Base-by-base conservation (phyloP, 495 filamentous ascomycete genomes). In the Pyronema domesticum region DNA sequence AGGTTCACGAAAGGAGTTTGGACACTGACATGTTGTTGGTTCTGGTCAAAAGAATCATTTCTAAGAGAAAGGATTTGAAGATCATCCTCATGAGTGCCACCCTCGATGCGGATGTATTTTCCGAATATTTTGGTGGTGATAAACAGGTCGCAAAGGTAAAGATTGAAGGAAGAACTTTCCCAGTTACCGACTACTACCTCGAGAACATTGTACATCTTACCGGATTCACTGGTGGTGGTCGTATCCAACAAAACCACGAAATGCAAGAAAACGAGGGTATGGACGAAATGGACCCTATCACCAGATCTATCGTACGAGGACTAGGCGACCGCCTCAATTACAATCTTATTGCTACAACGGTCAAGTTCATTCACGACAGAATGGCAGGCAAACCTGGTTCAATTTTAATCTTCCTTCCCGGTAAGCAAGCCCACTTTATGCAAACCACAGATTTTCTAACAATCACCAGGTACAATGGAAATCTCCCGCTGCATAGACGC, bases 11-110 rank as follows among this genome's bases (percentile, higher is more conserved):
- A 67, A 80, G 91, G 33, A 93, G 84, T 69, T 72, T 98, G 7
- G 91, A 98, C 61, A 95, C 89, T 0, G 91, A 98, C 65, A 94
- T 98, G 65, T 74, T 98, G 6, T 69, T 98, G 37, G 86, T 87
- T 37, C 76, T 98, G 19, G 70, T 96, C n/a, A 78, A 85, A 54
- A 83, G 94, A 63, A 84, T 95, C 43, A 66, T 96, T 40, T 76
- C 74, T 44, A 71, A 74, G 58, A 77, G 86, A 47, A 80, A 80
- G 55, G 87, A 96, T 56, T 70, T 98, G 7, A 95, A 87, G 68
- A 79, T 98, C 40, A 80, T 98, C 37, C 72, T 98, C n/a, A 98
- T 98, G 93, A 94, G 86, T 66, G 91, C 91, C 10, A 98, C 91
- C 6, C 78, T 98, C 3, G 91, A 98, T 68, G 89, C 93, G 8